Evolutionary conservation across 1,284 basidiomycete genomes (phyloP), one percentile per base, ranked within the genome.

Genomic region (Heterobasidion occidentale): DNA sequence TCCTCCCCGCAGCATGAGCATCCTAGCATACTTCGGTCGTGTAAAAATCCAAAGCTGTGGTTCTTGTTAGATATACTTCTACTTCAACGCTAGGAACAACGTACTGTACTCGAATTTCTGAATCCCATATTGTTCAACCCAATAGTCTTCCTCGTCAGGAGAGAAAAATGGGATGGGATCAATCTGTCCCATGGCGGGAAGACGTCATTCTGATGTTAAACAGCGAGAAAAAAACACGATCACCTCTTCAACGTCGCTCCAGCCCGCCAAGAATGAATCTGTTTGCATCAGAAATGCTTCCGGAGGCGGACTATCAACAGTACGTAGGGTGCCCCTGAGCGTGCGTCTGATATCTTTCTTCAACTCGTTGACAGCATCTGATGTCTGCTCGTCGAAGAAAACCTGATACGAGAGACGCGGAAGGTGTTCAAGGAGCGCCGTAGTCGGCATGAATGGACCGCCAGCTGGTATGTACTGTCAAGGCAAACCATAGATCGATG

Each of bases 91-190:
- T 47, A 57, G 63, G 52, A 63, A 58, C 11, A 15, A 74, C 83
- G 20, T 61, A 88, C 86, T 84, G 58, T 81, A 68, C 53, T 74
- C 70, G 63, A 88, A 88, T 0, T 79, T 78, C 60, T 83, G 81
- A 9, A 71, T 70, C 35, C 62, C 64, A 60, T 80, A 88, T 60
- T 83, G 78, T 51, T 83, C 74, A 0, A 86, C 76, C 58, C 86
- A 78, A 63, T 87, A 88, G 58, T 83, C 78, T 62, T 89, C 87
- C 67, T 88, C 83, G 27, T 76, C 73, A 0, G 63, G 51, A 0
- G n/a, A n/a, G 48, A 87, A 76, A 68, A 82, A 87, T 0, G 81
- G 78, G 52, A 86, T 75, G 0, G 78, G 74, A 4, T 79, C 75
- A 42, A 86, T 83, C 82, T 87, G 57, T 2, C 17, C 34, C 6